Conservation (phyloP, 345 rosid species). For the Cardiospermum halicacabum region DNA sequence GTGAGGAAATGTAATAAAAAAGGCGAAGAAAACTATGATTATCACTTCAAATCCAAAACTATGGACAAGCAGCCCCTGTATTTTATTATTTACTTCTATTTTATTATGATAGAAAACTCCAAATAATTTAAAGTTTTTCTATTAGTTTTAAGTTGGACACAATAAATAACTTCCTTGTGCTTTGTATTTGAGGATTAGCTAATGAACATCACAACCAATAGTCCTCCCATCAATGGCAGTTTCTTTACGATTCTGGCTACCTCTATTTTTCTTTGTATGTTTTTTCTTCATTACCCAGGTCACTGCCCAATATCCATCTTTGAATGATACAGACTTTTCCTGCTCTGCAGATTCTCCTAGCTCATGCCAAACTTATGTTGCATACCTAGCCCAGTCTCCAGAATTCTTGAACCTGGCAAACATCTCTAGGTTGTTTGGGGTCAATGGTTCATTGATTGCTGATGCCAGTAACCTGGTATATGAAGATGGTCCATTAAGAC, state of each 20-base stretch:
- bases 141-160: constrained; percentile 8
- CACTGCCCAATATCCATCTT: constrained; percentile 25
- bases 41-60: constrained; percentile 24
- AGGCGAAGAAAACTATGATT: constrained; percentile 13
- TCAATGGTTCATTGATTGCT: constrained; percentile 29
- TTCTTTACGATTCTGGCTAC: constrained; percentile 14
- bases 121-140: constrained; percentile 19
- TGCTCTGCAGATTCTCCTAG: constrained; percentile 21
- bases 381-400: constrained; percentile 39
- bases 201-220: neutral
- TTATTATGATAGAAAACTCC: constrained; percentile 18
- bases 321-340: constrained; percentile 29
- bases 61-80: constrained; percentile 16
- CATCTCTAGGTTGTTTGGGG: constrained; percentile 44
- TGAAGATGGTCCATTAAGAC: constrained; percentile 33
- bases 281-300: constrained; percentile 11
- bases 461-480: constrained; percentile 46
- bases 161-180: constrained; percentile 8
- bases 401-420: constrained; percentile 36
- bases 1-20: neutral
- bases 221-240: constrained; percentile 32
- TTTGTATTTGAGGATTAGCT: constrained; percentile 3
- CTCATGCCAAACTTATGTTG: constrained; percentile 33
- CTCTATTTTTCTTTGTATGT: constrained; percentile 21
- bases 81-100: constrained; percentile 11